These are phyloP conservation scores for Leishmania mexicana DNA, from an alignment of 208 protist species.

Conservation along the genomic window DNA sequence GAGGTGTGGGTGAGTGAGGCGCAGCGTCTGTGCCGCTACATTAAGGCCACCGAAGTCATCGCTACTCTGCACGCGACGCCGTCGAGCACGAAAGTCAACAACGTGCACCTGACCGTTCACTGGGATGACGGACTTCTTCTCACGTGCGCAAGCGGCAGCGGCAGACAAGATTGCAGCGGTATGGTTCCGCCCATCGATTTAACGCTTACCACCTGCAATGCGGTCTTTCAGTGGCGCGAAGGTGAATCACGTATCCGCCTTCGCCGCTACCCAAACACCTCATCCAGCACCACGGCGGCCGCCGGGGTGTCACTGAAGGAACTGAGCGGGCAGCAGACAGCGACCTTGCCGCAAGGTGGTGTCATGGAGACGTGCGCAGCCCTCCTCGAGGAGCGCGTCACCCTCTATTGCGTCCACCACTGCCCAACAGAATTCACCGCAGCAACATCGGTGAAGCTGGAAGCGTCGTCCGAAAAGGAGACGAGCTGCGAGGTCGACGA, in stretches of 20 bases:
- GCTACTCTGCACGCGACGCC: slow-evolving; percentile 59
- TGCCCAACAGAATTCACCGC: slow-evolving; percentile 1
- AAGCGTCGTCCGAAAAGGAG: slow-evolving; percentile 59
- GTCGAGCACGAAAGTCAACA: background rate
- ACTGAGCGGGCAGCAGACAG: slow-evolving; percentile 5
- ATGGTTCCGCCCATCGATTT: slow-evolving; percentile 19
- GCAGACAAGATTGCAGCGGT: background rate
- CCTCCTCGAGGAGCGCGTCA: slow-evolving; percentile 27
- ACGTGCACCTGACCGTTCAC: slow-evolving; percentile 41
- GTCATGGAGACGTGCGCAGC: slow-evolving; percentile 14
- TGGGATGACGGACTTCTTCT: slow-evolving; percentile 80
- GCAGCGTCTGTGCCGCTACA: slow-evolving; percentile 70
- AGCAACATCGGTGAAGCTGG: slow-evolving; percentile 13
- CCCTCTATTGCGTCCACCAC: slow-evolving; percentile 47
- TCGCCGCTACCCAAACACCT: slow-evolving; percentile 31
- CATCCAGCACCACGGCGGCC: slow-evolving; percentile 15
- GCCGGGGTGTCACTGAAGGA: slow-evolving; percentile 11
- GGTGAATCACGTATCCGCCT: slow-evolving; percentile 10
- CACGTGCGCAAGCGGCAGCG: slow-evolving; percentile 42
- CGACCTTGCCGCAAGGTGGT: slow-evolving; percentile 12
- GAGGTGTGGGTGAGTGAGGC: slow-evolving; percentile 69
- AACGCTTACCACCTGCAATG: slow-evolving; percentile 20
- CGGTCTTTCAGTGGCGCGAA: slow-evolving; percentile 23
- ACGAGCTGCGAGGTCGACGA: slow-evolving; percentile 53
- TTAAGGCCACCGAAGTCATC: slow-evolving; percentile 62